Base-by-base conservation (phyloP, 1,284 basidiomycete species). In the Malassezia arunalokei region DNA sequence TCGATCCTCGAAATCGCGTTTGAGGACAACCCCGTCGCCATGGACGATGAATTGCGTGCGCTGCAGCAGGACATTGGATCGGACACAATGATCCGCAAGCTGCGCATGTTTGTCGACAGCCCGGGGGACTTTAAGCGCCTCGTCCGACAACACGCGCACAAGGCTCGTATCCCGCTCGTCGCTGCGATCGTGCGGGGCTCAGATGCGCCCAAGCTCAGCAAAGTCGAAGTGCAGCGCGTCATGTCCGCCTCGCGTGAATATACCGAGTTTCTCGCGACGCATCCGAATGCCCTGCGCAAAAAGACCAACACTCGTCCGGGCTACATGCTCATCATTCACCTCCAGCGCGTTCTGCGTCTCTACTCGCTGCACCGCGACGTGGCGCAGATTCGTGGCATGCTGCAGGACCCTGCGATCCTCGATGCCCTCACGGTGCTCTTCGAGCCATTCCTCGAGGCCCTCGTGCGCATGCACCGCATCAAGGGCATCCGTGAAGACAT, bases 171-270 rank as follows among this genome's bases (percentile, higher is more conserved):
- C 14, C 68, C 68, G 15, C 60, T 71, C 8, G 68, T 71, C 7
- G 64, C 67, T 8, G 68, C 68, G 14, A 71, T 71, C 46, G 63
- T 64, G 3, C 62, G 68, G 37, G 64, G 68, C 30, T 63, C 61
- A 6, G 67, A 71, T 38, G 56, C 62, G 44, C 68, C 68, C 30
- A 63, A 65, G 55, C 58, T 71, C 27, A 63, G 62, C 64, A 63
- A 63, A 56, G 46, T 45, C 47, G 65, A 69, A 33, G 65, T 71
- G 24, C 56, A 66, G 56, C 59, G 62, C 9, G 65, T 71, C 33
- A 65, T 69, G 49, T 49, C 58, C 8, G 68, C 67, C 3, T 66
- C 68, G 5, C 40, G 58, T 17, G 51, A 59, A 15, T 67, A 68
- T 52, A 57, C 60, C 29, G 60, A 50, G 17, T 70, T 71, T 28